These are phyloP conservation scores for Pyrenophora seminiperda DNA, from an alignment of 2,329 filamentous ascomycete genomes.

Conservation along the genomic window DNA sequence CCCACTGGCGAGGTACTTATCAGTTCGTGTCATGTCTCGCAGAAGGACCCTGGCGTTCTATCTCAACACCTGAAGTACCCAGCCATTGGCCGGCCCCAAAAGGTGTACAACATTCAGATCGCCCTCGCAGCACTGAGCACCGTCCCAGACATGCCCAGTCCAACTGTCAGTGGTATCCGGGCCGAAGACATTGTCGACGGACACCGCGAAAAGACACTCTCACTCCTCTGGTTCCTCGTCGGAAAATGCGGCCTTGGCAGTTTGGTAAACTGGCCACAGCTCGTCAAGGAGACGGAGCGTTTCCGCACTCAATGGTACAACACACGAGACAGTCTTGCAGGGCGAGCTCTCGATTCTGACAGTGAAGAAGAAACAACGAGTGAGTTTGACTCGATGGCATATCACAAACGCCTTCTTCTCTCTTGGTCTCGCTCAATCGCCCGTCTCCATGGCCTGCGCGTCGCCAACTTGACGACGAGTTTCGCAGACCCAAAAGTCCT, in stretches of 20 bases:
- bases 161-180: conserved; percentile 52
- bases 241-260: conserved; percentile 60
- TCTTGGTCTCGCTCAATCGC: conserved; percentile 62
- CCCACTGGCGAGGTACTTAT: conserved; percentile 53
- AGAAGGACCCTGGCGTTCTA: conserved; percentile 53
- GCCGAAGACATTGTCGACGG: conserved; percentile 67
- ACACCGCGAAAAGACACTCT: conserved; percentile 67
- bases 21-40: conserved; percentile 38
- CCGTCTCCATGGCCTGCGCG: conserved; percentile 50
- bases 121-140: conserved; percentile 59
- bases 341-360: conserved; percentile 43
- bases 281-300: conserved; percentile 58
- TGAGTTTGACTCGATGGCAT: conserved; percentile 38
- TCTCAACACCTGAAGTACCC: conserved; percentile 65
- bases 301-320: conserved; percentile 46
- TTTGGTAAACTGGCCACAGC: conserved; percentile 61
- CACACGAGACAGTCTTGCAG: conserved; percentile 34
- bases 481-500: conserved; percentile 63
- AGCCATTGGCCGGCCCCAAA: conserved; percentile 60
- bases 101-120: conserved; percentile 64
- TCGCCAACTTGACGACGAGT: conserved; percentile 63
- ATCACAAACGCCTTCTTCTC: conserved; percentile 54
- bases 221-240: conserved; percentile 64
- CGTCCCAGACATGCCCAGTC: conserved; percentile 49
- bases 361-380: conserved; percentile 23